Percentiles rank a stretch among this genome's conserved stretches.
These are phyloP conservation scores for Prinsepia uniflora DNA, from an alignment of 306 rosid species.

Conservation along the genomic window DNA sequence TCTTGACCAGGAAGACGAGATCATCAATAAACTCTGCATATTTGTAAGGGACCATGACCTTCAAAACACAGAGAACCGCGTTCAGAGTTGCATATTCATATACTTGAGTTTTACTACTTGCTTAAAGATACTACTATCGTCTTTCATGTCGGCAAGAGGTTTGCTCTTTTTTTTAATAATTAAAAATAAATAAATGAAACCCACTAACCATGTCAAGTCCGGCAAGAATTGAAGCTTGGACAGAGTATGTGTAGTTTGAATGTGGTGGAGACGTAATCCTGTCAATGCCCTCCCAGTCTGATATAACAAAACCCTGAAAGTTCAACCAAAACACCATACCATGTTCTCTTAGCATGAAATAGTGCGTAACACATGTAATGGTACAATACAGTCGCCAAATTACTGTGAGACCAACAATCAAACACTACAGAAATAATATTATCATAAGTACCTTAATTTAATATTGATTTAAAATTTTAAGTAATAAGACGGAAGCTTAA, in stretches of 20 bases:
- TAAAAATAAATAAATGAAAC: slow-evolving; percentile 10
- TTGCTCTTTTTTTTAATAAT: not conserved
- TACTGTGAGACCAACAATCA: not conserved
- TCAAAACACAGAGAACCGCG: slow-evolving; percentile 28
- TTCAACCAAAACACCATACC: slow-evolving; percentile 21
- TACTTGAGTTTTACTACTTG: not conserved
- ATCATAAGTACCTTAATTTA: not conserved
- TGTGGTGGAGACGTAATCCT: slow-evolving; percentile 67
- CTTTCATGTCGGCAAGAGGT: slow-evolving; percentile 11
- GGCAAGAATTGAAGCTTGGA: slow-evolving; percentile 74
- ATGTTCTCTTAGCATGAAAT: slow-evolving; percentile 16
- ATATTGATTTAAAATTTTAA: not conserved
- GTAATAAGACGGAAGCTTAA: not conserved
- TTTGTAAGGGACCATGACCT: slow-evolving; percentile 88
- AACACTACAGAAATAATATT: not conserved
- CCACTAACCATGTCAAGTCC: slow-evolving; percentile 92
- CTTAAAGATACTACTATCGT: slow-evolving; percentile 13
- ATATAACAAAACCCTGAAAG: slow-evolving; percentile 93
- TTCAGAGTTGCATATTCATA: slow-evolving; percentile 15
- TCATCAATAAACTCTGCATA: slow-evolving; percentile 65
- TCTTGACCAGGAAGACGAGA: slow-evolving; percentile 70
- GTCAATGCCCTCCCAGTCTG: slow-evolving; percentile 97
- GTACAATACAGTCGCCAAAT: not conserved
- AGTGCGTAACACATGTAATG: slow-evolving; percentile 2
- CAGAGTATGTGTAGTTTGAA: slow-evolving; percentile 80